Base-by-base conservation (phyloP, 2,329 filamentous ascomycete genomes). In the Trichoderma asperellum region DNA sequence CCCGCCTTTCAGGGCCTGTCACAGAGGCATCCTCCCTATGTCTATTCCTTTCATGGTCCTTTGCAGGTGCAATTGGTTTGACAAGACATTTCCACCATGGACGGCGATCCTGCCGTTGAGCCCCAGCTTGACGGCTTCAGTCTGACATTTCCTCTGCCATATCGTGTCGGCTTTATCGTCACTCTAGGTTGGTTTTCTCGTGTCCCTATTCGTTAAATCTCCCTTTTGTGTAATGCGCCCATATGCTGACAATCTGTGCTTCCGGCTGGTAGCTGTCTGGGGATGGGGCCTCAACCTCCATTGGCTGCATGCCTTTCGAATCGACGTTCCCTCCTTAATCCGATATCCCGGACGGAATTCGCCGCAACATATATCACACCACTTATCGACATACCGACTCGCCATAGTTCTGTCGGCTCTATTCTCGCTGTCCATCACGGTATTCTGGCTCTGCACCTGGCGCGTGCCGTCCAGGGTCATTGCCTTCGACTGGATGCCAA, bases 201-300 rank as follows among this genome's bases (percentile, higher is more conserved):
- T 49, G 37, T 70, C 72, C 59, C 72, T 67, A n/a, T 43, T 14
- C 18, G 18, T 49, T 43, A n/a, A 35, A n/a, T n/a, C n/a, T 24
- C 8, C 8, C 35, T 27, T 47, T 16, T 24, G 34, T 16, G 14
- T 21, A 12, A 49, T 27, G 27, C 27, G 43, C 35, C 8, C 24
- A 53, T 53, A n/a, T 34, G 56, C 53, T 53, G 53, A 67, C 56
- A n/a, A 24, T 24, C 24, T 29, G 16, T n/a, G 35, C 21, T 12
- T 43, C 16, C 32, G 53, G 29, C 27, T n/a, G 21, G 71, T 73
- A 96, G 94, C 93, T 74, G 90, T 97, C 76, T 98, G 95, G 95
- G 94, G 93, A 78, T 99, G 95, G 94, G 94, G 91, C 73, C 81
- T 92, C 74, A 98, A 97, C 82, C 88, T 98, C 52, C 94, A 97